These are phyloP conservation scores for Pleurotus tuoliensis DNA, from an alignment of 768 basidiomycete species.

Conservation along the genomic window DNA sequence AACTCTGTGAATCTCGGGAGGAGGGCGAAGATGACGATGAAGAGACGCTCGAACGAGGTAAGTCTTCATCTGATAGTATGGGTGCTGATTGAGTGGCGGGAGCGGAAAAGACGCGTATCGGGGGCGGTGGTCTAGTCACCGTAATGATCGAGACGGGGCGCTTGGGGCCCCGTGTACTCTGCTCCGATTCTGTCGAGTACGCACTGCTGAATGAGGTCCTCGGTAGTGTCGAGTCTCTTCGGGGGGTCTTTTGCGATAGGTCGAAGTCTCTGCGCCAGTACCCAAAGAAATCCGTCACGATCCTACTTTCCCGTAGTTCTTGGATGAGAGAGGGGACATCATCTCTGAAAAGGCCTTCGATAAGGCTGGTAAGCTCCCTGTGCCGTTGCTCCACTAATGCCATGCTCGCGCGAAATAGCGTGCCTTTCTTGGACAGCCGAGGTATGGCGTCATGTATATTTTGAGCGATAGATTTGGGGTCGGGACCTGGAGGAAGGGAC, in stretches of 20 bases:
- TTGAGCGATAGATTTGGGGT: conserved; percentile 67
- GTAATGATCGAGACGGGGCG: conserved; percentile 1
- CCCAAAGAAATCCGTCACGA: conserved; percentile 74
- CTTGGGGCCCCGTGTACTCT: neutral
- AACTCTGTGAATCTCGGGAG: conserved; percentile 18
- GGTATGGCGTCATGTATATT: conserved; percentile 68
- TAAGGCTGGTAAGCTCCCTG: conserved; percentile 53
- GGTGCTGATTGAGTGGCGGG: neutral
- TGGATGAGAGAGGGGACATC: conserved; percentile 62
- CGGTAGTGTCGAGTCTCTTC: conserved; percentile 7
- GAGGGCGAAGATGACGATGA: conserved; percentile 7
- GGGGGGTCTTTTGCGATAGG: conserved; percentile 37
- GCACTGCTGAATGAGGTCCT: neutral
- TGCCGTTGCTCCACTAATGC: conserved; percentile 62
- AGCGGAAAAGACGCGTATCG: neutral
- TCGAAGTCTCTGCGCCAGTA: conserved; percentile 75
- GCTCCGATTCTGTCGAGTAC: conserved; percentile 8
- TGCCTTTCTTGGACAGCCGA: conserved; percentile 64
- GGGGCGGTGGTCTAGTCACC: neutral
- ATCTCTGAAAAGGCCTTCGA: conserved; percentile 54
- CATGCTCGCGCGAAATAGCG: conserved; percentile 68
- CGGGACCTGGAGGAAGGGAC: conserved; percentile 80
- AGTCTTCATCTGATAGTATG: conserved; percentile 1
- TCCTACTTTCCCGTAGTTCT: conserved; percentile 56
- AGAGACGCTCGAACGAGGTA: conserved; percentile 2